Evolutionary conservation across 2,329 filamentous ascomycete species (phyloP).

Genomic region (Waltergamsia citrina): DNA sequence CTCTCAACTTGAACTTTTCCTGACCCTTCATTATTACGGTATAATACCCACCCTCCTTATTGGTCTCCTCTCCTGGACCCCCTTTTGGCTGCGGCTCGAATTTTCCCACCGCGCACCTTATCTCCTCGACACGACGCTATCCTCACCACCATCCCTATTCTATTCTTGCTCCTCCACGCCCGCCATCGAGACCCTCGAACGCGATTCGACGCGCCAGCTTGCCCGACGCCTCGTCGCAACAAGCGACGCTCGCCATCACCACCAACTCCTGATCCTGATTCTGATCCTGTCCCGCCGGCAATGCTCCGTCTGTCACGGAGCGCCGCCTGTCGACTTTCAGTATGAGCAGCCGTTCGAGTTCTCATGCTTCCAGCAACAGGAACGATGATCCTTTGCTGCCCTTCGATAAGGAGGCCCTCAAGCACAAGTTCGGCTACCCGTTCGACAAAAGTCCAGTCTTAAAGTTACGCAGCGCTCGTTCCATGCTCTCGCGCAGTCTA

Average conservation of each 20-base stretch:
- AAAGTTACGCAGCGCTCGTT: constrained; percentile 14
- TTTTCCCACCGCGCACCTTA: too few species aligned
- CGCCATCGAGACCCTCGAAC: neutral
- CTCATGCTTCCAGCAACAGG: constrained; percentile 16
- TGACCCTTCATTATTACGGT: too few species aligned
- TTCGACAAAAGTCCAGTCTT: too few species aligned
- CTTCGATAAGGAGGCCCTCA: constrained; percentile 23
- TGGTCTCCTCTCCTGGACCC: too few species aligned
- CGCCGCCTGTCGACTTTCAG: constrained; percentile 5
- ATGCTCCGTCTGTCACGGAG: constrained; percentile 12
- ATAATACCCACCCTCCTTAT: too few species aligned
- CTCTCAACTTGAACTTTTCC: too few species aligned
- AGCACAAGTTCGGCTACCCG: too few species aligned
- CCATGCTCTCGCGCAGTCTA: constrained; percentile 39
- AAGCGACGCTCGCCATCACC: neutral
- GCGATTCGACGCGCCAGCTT: constrained; percentile 1
- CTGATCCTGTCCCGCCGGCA: neutral
- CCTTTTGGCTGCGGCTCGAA: too few species aligned
- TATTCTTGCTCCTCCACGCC: neutral
- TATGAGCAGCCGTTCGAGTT: constrained; percentile 22
- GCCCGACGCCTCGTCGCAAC: neutral
- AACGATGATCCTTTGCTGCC: constrained; percentile 23
- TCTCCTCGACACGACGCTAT: too few species aligned
- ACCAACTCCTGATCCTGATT: neutral
- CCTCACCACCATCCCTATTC: neutral